Evolutionary conservation across 306 rosid genomes (phyloP), one percentile per base, ranked within the genome.

Genomic region (Cucurbita maxima): DNA sequence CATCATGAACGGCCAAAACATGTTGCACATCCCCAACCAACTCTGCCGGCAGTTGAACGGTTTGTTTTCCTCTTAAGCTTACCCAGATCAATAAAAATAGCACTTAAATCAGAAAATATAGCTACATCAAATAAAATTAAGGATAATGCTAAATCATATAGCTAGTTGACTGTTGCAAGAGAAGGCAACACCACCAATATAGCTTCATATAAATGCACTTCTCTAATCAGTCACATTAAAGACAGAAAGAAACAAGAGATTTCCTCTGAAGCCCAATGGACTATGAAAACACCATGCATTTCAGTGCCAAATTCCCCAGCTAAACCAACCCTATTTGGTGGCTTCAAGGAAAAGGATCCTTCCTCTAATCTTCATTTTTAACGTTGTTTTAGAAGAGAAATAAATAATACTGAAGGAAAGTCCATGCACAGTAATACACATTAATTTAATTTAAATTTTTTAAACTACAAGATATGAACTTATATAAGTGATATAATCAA

Each of bases 31-130:
- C 85, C 76, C 96, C 95, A 75, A 91, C 88, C 78, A 69, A 56
- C 72, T 91, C 95, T 10, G 92, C 88, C 18, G 82, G 88, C 81
- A 91, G 91, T 79, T 86, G 88, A 80, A 75, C 84, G 66, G 84
- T 83, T 54, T 88, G 92, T 77, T 88, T 94, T 79, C 99, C 92
- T 19, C 94, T 88, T 78, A 94, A 74, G 86, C 99, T 94, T 76
- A 66, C 74, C 77, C 76, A 78, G 76, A 71, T 78, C 74, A 81
- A 45, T 60, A 45, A 72, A 75, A 62, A 57, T 45, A 61, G 79
- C 70, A 47, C 20, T 45, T 67, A 67, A 67, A 67, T 67, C 14
- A 59, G 13, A 58, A 37, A 70, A 74, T 38, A 47, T 15, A 22
- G 25, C 9, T 60, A 30, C 2, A 44, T 38, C 11, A 75, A 75